phyloP scores from a whole-genome alignment of 176 grass and related monocot species.

The Triticum monococcum region DNA sequence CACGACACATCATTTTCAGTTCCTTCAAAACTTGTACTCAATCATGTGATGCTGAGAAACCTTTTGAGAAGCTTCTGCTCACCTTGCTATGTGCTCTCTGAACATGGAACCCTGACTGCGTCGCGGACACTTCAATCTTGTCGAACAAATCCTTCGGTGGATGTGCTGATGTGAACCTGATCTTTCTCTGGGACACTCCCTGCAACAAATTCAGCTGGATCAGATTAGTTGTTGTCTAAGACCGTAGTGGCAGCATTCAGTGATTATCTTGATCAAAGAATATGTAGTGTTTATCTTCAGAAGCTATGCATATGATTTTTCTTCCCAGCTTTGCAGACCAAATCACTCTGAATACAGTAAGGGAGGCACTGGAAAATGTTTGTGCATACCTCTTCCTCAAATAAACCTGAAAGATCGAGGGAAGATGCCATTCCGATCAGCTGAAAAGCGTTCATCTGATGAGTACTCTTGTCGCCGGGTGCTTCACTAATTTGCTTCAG shows the following conservation, averaged over 20 bases:
- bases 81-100: slow-evolving; percentile 58
- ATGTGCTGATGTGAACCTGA: slow-evolving; percentile 77
- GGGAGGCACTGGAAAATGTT: background rate
- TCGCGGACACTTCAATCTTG: slow-evolving; percentile 57
- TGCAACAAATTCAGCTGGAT: slow-evolving; percentile 18
- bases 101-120: slow-evolving; percentile 56
- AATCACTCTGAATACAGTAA: background rate
- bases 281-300: background rate
- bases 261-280: background rate
- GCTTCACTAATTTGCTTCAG: slow-evolving; percentile 46
- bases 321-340: background rate
- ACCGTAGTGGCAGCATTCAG: background rate
- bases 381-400: slow-evolving; percentile 81
- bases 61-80: background rate
- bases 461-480: slow-evolving; percentile 14
- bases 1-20: background rate
- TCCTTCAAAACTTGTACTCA: background rate
- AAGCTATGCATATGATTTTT: background rate
- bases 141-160: slow-evolving; percentile 52
- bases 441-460: slow-evolving; percentile 88
- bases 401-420: slow-evolving; percentile 89
- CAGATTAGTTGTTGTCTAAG: background rate
- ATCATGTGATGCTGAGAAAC: background rate
- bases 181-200: slow-evolving; percentile 70
- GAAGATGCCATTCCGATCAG: slow-evolving; percentile 91